Percentiles rank a stretch among this genome's conserved stretches.
Evolutionary conservation across 2,329 filamentous ascomycete species (phyloP).

Genomic region (Aureobasidium leucospermi): DNA sequence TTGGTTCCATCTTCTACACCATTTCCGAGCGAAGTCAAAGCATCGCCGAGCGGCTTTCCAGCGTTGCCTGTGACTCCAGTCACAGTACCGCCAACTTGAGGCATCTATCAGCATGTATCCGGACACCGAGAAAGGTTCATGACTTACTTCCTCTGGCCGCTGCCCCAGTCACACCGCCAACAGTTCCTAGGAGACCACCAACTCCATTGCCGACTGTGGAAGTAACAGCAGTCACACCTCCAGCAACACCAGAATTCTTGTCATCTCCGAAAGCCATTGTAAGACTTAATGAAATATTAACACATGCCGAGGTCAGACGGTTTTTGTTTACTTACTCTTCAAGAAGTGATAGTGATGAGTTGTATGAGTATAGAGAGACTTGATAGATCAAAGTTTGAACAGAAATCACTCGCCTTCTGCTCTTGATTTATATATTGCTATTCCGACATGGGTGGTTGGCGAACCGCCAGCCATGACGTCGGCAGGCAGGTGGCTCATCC

Average conservation of each 20-base stretch:
- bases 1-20: slow-evolving; percentile 39
- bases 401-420: background rate
- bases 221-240: slow-evolving; percentile 48
- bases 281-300: background rate
- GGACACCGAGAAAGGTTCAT: background rate
- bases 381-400: background rate
- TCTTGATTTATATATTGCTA: background rate
- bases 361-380: background rate
- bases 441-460: slow-evolving; percentile 3
- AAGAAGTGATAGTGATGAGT: background rate
- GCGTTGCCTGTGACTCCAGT: slow-evolving; percentile 38
- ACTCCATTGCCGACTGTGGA: slow-evolving; percentile 49
- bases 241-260: slow-evolving; percentile 39
- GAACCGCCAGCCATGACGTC: slow-evolving; percentile 5
- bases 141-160: slow-evolving; percentile 30
- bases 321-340: background rate
- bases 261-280: slow-evolving; percentile 10
- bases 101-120: background rate
- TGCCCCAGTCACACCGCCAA: slow-evolving; percentile 46
- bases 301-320: no score
- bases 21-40: slow-evolving; percentile 34
- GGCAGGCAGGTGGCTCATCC: background rate
- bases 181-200: slow-evolving; percentile 47
- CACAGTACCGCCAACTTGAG: slow-evolving; percentile 35
- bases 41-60: slow-evolving; percentile 34